Evolutionary conservation across 164 flowering plant genomes (phyloP), one percentile per base, ranked within the genome.

Genomic region (Kingdonia uniflora): DNA sequence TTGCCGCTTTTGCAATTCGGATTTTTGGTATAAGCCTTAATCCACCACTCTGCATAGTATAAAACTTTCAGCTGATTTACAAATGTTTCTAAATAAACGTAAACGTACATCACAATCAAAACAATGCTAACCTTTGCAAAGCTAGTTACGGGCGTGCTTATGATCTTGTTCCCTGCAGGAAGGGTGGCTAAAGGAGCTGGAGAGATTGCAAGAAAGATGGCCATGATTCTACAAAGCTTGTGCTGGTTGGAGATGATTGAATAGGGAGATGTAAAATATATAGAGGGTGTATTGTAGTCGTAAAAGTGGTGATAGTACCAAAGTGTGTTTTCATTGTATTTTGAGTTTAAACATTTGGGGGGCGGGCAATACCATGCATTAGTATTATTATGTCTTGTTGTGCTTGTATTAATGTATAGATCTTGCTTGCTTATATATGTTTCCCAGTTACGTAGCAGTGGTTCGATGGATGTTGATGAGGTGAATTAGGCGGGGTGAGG

Each of bases 111-210:
- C n/a, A n/a, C n/a, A n/a, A n/a, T n/a, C n/a, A n/a, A n/a, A n/a
- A n/a, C n/a, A n/a, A n/a, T n/a, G 8, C 35, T 3, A 3, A 29
- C 35, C 35, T 29, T 29, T 4, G 35, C 8, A 8, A 29, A 29
- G 8, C 35, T 29, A 29, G 35, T 29, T 3, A 29, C 8, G 35
- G 5, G 24, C 2, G 57, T 42, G 40, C 42, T 13, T 47, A 17
- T 57, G 52, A 46, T 48, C 49, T 19, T 19, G n/a, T 53, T 11
- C 38, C 33, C 19, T 26, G 53, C 14, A 37, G 66, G 37, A 2
- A 52, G 49, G 19, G 73, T 45, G 38, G 74, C 64, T 45, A 71
- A 13, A 15, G 70, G 19, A 48, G 71, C 39, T 4, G 63, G 54
- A 39, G 65, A 65, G 21, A 48, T 29, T 10, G 72, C 55, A 56